A percentile compares a stretch with the other conserved stretches of the same genome.
These are phyloP conservation scores for Massospora cicadina DNA, from an alignment of 371 early-diverging fungal species.

Conservation along the genomic window DNA sequence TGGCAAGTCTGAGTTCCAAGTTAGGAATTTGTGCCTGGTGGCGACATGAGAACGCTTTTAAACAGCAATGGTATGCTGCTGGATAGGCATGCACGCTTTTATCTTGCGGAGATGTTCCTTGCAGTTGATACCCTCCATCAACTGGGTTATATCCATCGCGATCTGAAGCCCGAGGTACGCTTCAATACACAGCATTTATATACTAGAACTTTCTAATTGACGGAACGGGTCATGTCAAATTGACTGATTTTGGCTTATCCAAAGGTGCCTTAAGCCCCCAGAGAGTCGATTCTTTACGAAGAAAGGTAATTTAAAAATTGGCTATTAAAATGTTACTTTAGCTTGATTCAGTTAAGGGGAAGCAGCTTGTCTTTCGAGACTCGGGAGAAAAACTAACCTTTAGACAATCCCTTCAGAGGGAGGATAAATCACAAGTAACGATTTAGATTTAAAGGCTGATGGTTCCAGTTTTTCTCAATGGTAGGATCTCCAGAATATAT, in stretches of 20 bases:
- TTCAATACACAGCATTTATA: not conserved
- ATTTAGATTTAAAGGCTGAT: constrained; percentile 56
- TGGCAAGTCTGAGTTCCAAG: no score
- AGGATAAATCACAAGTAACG: not conserved
- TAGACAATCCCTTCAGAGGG: constrained; percentile 1
- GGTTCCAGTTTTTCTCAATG: constrained; percentile 35
- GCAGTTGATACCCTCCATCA: constrained; percentile 53
- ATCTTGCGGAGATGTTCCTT: constrained; percentile 49
- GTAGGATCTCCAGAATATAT: constrained; percentile 81
- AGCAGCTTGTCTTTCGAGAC: constrained; percentile 23
- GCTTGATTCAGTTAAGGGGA: constrained; percentile 33
- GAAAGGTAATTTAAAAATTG: constrained; percentile 21
- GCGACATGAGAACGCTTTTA: constrained; percentile 51
- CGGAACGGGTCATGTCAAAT: constrained; percentile 49
- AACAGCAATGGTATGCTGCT: constrained; percentile 35
- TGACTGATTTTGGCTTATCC: constrained; percentile 83
- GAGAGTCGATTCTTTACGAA: constrained; percentile 30
- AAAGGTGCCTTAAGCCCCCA: constrained; percentile 46
- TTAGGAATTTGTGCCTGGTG: constrained; percentile 57
- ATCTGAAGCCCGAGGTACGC: constrained; percentile 29
- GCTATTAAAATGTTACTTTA: constrained; percentile 4
- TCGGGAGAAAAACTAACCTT: constrained; percentile 29
- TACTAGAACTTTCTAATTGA: constrained; percentile 37
- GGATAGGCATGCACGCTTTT: constrained; percentile 42
- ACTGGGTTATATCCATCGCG: constrained; percentile 38